Base-by-base conservation (phyloP, 2,329 filamentous ascomycete genomes). In the Paraconiothyrium brasiliense region DNA sequence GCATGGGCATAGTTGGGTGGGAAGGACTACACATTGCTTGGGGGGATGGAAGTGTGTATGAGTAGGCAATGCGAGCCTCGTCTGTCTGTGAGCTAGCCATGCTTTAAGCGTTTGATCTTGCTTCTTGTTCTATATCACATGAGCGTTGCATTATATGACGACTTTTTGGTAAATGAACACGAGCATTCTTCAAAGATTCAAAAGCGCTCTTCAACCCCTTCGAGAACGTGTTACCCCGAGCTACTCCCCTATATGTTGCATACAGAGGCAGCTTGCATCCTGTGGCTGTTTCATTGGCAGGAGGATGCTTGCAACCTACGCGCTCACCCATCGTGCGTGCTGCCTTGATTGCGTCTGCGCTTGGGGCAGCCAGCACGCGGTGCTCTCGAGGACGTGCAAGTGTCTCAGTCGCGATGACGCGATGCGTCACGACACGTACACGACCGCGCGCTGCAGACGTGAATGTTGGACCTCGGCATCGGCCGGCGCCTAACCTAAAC, bases 1-100 rank as follows among this genome's bases (percentile, higher is more conserved):
- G 61, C 66, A 66, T 61, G 59, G 63, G 64, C 60, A 74, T 73
- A 72, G 67, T 67, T 73, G 70, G 64, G 58, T 54, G 63, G 50
- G 61, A 59, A 57, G 49, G 39, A 24, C 1, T 51, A 44, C n/a
- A 35, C 43, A 47, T 48, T 56, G 43, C 54, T 56, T 47, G 20
- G 39, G 50, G 20, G 39, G 35, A 2, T 27, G 35, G 22, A 32
- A n/a, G 14, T 35, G 39, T 60, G 52, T 60, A 56, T 51, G 52
- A 57, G 52, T 57, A 57, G 58, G 65, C 65, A 67, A 68, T 63
- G 57, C 43, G 67, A 71, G 68, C 66, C 62, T 34, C 50, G 14
- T 54, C 49, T 52, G 58, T 50, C 52, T 57, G 61, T 62, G 62
- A 67, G 57, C 58, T 59, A 58, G 35, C 24, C 50, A 32, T 43